These are phyloP conservation scores for Tolypocladium pustulatum DNA, from an alignment of 2,329 filamentous ascomycete species.

Conservation along the genomic window DNA sequence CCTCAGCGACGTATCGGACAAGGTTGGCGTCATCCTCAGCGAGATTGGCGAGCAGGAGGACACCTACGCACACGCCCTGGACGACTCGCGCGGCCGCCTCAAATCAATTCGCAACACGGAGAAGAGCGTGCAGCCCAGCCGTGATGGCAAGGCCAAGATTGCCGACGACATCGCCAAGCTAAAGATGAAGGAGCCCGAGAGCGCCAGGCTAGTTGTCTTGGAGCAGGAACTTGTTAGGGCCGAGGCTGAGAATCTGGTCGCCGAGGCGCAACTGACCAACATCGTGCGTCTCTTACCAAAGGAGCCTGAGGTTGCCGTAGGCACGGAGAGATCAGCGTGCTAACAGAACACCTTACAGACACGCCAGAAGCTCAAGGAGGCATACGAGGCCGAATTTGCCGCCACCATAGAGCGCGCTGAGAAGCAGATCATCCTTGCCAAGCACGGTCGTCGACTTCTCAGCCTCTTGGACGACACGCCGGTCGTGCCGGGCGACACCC, in stretches of 20 bases:
- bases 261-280: conserved; percentile 93
- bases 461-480: conserved; percentile 82
- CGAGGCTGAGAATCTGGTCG: conserved; percentile 91
- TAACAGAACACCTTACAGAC: conserved; percentile 44
- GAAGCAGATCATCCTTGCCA: conserved; percentile 91
- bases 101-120: conserved; percentile 96
- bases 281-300: conserved; percentile 48
- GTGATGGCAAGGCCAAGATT: conserved; percentile 80
- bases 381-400: conserved; percentile 78
- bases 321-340: background rate
- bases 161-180: conserved; percentile 85
- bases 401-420: conserved; percentile 92
- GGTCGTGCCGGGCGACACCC: conserved; percentile 74
- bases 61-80: conserved; percentile 71
- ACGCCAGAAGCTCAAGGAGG: conserved; percentile 90
- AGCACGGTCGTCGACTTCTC: conserved; percentile 77
- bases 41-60: conserved; percentile 96
- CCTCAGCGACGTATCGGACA: conserved; percentile 85
- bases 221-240: conserved; percentile 95
- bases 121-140: conserved; percentile 83
- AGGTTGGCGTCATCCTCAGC: conserved; percentile 82
- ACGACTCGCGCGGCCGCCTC: conserved; percentile 71
- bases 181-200: conserved; percentile 86
- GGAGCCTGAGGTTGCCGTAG: background rate
- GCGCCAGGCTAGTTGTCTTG: conserved; percentile 66